Conservation (phyloP, 148 eudicot genomes). For the Rhododendron molle region DNA sequence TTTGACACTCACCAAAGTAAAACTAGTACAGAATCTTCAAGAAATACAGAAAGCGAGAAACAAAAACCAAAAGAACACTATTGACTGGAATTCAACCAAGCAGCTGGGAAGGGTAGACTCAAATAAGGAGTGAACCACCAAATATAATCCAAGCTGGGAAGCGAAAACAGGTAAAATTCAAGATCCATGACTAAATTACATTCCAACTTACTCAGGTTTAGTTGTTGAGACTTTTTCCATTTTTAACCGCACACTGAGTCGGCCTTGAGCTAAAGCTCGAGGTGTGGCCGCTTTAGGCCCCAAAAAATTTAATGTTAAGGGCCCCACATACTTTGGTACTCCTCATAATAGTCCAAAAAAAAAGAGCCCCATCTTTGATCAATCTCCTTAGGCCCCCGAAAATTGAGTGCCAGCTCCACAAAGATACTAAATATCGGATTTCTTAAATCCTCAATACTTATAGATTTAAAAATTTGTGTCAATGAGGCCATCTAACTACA, state of each 20-base stretch:
- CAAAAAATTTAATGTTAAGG: too few species aligned
- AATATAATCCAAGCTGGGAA: neutral
- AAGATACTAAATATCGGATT: neutral
- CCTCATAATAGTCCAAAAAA: neutral
- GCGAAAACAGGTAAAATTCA: neutral
- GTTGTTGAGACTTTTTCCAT: neutral
- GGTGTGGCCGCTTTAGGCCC: neutral
- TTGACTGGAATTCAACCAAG: neutral
- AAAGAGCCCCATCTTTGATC: neutral
- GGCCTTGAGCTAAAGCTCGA: too few species aligned
- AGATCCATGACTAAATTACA: neutral
- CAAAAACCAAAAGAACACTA: neutral
- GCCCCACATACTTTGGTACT: neutral
- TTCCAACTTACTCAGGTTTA: neutral
- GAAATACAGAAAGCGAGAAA: neutral
- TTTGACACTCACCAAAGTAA: neutral
- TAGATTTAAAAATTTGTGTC: too few species aligned
- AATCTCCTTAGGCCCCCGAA: neutral
- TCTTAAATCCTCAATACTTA: neutral
- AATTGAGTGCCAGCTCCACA: neutral
- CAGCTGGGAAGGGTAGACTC: neutral
- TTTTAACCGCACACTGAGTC: neutral
- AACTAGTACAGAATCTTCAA: neutral
- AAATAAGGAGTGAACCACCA: neutral
- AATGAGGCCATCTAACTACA: neutral